Evolutionary conservation across 306 rosid genomes (phyloP).

Genomic region (Delonix regia): DNA sequence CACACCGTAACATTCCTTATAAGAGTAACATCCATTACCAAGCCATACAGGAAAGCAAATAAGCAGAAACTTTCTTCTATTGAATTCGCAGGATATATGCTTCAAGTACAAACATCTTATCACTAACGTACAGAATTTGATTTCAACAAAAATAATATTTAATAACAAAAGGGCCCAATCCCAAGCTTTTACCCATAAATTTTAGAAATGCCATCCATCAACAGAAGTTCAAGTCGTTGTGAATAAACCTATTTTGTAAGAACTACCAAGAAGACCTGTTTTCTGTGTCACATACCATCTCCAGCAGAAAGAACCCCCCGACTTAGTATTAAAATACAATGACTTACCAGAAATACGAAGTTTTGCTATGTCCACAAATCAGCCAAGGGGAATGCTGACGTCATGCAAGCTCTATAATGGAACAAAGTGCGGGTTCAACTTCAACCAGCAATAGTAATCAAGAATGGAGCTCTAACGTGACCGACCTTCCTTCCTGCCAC

Average conservation of each 20-base stretch:
- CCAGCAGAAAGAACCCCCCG: slow-evolving; percentile 36
- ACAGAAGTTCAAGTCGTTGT: slow-evolving; percentile 21
- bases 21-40: slow-evolving; percentile 1
- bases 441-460: slow-evolving; percentile 36
- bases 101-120: slow-evolving; percentile 25
- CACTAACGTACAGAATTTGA: slow-evolving; percentile 15
- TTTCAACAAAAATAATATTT: neutral
- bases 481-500: slow-evolving; percentile 91
- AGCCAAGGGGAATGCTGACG: slow-evolving; percentile 25
- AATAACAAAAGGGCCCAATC: neutral
- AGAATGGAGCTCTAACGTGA: slow-evolving; percentile 34
- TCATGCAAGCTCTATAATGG: slow-evolving; percentile 37
- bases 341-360: neutral
- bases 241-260: slow-evolving; percentile 34
- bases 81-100: slow-evolving; percentile 9
- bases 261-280: slow-evolving; percentile 32
- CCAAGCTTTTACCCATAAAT: neutral
- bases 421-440: slow-evolving; percentile 40
- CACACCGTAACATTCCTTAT: neutral
- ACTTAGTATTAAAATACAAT: neutral
- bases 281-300: slow-evolving; percentile 44
- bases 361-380: neutral
- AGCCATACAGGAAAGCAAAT: neutral
- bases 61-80: slow-evolving; percentile 22
- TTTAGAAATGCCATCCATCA: slow-evolving; percentile 22